Conservation (phyloP, 768 basidiomycete genomes). For the Mycena sanguinolenta region DNA sequence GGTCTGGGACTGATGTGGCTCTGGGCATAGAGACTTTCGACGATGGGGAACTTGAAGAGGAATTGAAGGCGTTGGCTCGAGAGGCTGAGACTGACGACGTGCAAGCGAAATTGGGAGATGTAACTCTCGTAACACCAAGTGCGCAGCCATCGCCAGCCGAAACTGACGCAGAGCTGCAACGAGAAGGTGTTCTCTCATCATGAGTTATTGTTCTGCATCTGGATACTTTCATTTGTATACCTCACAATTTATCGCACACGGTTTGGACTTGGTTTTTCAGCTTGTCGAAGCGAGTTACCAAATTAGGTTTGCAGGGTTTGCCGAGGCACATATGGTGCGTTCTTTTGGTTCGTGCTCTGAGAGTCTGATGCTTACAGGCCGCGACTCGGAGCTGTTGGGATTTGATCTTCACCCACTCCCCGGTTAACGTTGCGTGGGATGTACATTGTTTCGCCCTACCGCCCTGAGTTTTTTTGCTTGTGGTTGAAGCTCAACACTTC, state of each 20-base stretch:
- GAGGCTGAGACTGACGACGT: conserved; percentile 48
- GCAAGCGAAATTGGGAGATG: background rate
- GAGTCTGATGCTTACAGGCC: too few species aligned
- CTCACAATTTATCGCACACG: conserved; percentile 4
- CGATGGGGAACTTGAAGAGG: conserved; percentile 69
- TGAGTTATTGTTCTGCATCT: background rate
- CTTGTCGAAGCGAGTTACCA: too few species aligned
- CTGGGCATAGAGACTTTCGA: conserved; percentile 63
- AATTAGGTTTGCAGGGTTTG: too few species aligned
- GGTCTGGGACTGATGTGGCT: conserved; percentile 74
- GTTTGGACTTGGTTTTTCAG: too few species aligned
- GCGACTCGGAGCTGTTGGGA: too few species aligned
- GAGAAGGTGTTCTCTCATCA: background rate
- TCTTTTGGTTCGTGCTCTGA: too few species aligned
- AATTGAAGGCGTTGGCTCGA: conserved; percentile 67
- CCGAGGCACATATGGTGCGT: too few species aligned
- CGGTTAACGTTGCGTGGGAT: too few species aligned
- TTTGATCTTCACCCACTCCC: too few species aligned
- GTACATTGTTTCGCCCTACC: too few species aligned
- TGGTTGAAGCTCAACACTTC: too few species aligned
- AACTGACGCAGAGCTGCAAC: background rate
- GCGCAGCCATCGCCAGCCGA: conserved; percentile 3
- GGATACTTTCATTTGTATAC: conserved; percentile 10
- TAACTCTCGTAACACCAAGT: conserved; percentile 1
- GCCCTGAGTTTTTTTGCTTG: too few species aligned